Evolutionary conservation across 108 stramenopile species (phyloP).

Genomic region (Cyclotella kingstonii): DNA sequence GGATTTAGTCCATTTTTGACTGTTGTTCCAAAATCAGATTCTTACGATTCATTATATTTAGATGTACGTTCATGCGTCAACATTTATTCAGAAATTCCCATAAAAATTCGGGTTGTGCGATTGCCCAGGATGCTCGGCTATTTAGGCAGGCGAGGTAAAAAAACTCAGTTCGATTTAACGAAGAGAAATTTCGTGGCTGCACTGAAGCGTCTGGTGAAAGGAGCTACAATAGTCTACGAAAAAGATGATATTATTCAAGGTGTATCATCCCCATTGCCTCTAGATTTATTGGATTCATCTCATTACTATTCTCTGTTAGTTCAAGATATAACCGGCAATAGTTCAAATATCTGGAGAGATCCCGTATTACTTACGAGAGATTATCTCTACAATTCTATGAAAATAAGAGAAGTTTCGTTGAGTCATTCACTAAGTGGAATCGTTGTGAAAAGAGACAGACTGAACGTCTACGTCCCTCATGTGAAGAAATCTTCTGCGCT

Average conservation of each 20-base stretch:
- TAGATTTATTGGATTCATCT: slow-evolving; percentile 29
- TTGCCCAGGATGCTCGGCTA: slow-evolving; percentile 18
- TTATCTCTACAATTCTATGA: slow-evolving; percentile 42
- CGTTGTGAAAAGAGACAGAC: slow-evolving; percentile 24
- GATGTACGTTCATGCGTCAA: slow-evolving; percentile 24
- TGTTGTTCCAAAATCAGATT: slow-evolving; percentile 26
- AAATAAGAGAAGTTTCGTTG: slow-evolving; percentile 21
- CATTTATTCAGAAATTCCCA: slow-evolving; percentile 28
- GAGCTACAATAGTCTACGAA: slow-evolving; percentile 38
- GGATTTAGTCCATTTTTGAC: slow-evolving; percentile 38
- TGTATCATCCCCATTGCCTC: slow-evolving; percentile 13
- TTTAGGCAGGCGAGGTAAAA: slow-evolving; percentile 23
- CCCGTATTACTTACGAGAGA: slow-evolving; percentile 37
- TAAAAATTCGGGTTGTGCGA: slow-evolving; percentile 33
- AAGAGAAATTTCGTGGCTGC: slow-evolving; percentile 25
- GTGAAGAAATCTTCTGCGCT: neutral
- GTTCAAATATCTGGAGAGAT: slow-evolving; percentile 24
- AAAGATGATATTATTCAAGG: slow-evolving; percentile 15
- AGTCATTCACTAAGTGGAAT: slow-evolving; percentile 40
- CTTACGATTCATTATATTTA: slow-evolving; percentile 24
- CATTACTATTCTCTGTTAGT: slow-evolving; percentile 37
- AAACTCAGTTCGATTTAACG: slow-evolving; percentile 27
- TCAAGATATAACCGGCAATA: slow-evolving; percentile 22
- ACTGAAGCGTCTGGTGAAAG: slow-evolving; percentile 25
- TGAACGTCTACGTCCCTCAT: slow-evolving; percentile 27